Evolutionary conservation across 164 flowering plant genomes (phyloP).

Genomic region (Vitis riparia): DNA sequence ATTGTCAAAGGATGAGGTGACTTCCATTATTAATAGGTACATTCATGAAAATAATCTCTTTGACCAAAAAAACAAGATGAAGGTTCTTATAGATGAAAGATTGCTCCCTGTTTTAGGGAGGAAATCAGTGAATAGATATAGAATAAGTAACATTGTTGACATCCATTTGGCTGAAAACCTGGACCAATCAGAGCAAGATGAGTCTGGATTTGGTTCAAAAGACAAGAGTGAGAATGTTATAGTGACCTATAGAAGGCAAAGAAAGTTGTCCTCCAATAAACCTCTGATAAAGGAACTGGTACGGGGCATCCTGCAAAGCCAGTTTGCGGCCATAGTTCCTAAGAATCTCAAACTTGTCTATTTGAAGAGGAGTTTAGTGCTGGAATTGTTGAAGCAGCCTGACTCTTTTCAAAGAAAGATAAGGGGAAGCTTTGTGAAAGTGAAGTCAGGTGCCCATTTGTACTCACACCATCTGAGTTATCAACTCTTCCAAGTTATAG

Average conservation of each 20-base stretch:
- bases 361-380: conserved; percentile 56
- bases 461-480: conserved; percentile 19
- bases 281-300: conserved; percentile 17
- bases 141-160: conserved; percentile 42
- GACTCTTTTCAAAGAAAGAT: conserved; percentile 59
- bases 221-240: conserved; percentile 19
- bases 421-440: conserved; percentile 61
- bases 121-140: conserved; percentile 38
- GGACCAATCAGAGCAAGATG: conserved; percentile 43
- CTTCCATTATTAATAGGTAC: conserved; percentile 46
- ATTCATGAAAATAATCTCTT: conserved; percentile 47
- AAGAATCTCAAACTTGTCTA: conserved; percentile 66
- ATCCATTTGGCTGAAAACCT: conserved; percentile 56
- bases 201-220: conserved; percentile 25
- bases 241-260: conserved; percentile 20
- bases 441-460: conserved; percentile 46
- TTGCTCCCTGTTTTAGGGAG: conserved; percentile 48
- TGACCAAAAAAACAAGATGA: conserved; percentile 52
- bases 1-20: conserved; percentile 50
- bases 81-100: conserved; percentile 48
- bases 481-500: conserved; percentile 65
- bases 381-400: conserved; percentile 41
- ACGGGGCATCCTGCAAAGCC: conserved; percentile 20
- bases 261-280: conserved; percentile 10
- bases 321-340: conserved; percentile 52